Conservation (phyloP, 768 basidiomycete genomes). For the Psilocybe sp. region DNA sequence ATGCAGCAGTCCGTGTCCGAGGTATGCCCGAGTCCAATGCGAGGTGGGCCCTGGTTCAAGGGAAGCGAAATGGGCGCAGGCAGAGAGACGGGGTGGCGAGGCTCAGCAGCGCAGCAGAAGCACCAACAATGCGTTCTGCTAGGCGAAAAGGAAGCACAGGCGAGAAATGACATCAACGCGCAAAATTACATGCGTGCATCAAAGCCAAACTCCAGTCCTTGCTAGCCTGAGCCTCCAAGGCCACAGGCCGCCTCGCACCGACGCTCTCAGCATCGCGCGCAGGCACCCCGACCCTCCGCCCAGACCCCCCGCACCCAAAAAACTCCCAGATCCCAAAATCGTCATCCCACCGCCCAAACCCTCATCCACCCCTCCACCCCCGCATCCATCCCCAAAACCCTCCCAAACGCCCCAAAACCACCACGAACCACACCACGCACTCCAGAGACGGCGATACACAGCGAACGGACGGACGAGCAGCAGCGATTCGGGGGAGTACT, state of each 20-base stretch:
- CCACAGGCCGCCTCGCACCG: background rate
- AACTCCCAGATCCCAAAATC: background rate
- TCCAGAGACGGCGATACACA: slow-evolving; percentile 1
- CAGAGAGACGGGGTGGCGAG: too few species aligned
- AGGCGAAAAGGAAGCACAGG: too few species aligned
- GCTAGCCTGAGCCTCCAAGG: too few species aligned
- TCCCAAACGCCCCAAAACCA: slow-evolving; percentile 11
- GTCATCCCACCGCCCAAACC: slow-evolving; percentile 1
- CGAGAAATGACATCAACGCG: too few species aligned
- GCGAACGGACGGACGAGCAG: background rate
- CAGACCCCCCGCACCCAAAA: slow-evolving; percentile 1
- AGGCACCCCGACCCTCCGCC: background rate
- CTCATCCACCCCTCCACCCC: slow-evolving; percentile 13
- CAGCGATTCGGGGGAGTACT: slow-evolving; percentile 12
- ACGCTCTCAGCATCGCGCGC: background rate
- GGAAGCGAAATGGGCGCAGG: too few species aligned
- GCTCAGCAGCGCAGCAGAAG: too few species aligned
- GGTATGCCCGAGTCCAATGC: background rate
- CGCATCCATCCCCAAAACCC: slow-evolving; percentile 11
- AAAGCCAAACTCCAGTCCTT: too few species aligned
- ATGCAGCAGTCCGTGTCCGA: background rate
- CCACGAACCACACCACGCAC: background rate
- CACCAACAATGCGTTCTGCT: too few species aligned
- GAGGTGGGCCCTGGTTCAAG: background rate
- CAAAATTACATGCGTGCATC: too few species aligned